These are phyloP conservation scores for Pinus albicaulis DNA, from an alignment of 75 land plant species.

Conservation along the genomic window DNA sequence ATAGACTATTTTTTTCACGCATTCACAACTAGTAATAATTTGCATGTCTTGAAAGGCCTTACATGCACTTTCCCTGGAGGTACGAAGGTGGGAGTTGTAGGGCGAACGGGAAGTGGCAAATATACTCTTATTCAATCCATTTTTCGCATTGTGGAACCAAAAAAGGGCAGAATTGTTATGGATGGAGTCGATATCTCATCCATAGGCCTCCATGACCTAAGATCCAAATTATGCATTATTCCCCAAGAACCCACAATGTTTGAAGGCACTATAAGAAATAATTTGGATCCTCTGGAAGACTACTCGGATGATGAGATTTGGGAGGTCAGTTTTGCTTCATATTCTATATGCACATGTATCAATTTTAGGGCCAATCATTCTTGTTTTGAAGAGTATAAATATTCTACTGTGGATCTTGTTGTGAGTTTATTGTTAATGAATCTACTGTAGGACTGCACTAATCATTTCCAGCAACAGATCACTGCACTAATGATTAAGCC, in stretches of 20 bases:
- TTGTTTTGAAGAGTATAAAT: no score
- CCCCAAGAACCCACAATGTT: slow-evolving; percentile 94
- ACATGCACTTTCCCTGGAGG: slow-evolving; percentile 75
- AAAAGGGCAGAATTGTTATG: slow-evolving; percentile 64
- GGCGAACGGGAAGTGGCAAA: slow-evolving; percentile 92
- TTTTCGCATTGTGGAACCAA: slow-evolving; percentile 84
- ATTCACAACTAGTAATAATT: neutral
- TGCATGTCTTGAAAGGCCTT: slow-evolving; percentile 63
- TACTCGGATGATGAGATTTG: slow-evolving; percentile 58
- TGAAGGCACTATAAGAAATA: slow-evolving; percentile 67
- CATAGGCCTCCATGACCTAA: slow-evolving; percentile 73
- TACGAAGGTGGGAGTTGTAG: slow-evolving; percentile 80
- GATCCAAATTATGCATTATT: slow-evolving; percentile 73
- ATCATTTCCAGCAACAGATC: no score
- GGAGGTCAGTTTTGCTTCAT: slow-evolving; percentile 33
- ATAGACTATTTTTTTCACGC: neutral
- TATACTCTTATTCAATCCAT: slow-evolving; percentile 77
- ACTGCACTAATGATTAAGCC: no score
- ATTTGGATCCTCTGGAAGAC: slow-evolving; percentile 77
- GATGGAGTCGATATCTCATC: slow-evolving; percentile 75
- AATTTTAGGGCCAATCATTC: no score
- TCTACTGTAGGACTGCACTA: no score
- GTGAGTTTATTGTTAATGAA: no score
- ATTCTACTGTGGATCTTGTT: no score
- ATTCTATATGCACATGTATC: neutral